phyloP scores from a whole-genome alignment of 1,139 yeast genomes.

The Candida albicans region DNA sequence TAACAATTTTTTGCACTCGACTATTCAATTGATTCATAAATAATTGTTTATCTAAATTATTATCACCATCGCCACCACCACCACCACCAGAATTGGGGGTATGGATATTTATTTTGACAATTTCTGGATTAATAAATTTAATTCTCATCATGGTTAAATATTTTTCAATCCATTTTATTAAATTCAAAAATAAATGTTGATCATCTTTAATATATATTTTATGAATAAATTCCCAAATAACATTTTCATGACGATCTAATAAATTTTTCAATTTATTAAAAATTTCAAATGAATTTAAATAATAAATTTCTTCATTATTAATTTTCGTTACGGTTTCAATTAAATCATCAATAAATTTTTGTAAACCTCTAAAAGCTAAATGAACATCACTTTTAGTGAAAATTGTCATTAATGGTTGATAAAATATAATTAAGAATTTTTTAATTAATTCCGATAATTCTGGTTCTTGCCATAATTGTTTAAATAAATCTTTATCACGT shows the following conservation, averaged over 20 bases:
- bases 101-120: constrained; percentile 42
- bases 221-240: constrained; percentile 73
- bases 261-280: constrained; percentile 67
- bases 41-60: constrained; percentile 21
- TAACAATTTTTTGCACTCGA: constrained; percentile 27
- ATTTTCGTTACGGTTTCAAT: constrained; percentile 48
- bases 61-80: constrained; percentile 10
- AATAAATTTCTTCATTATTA: constrained; percentile 50
- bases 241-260: constrained; percentile 67
- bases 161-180: constrained; percentile 66
- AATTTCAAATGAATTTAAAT: constrained; percentile 45
- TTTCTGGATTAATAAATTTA: constrained; percentile 55
- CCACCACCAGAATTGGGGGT: not conserved
- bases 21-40: constrained; percentile 33
- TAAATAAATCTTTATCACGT: constrained; percentile 72
- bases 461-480: constrained; percentile 82
- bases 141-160: constrained; percentile 59
- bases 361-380: constrained; percentile 70
- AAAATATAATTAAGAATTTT: constrained; percentile 72
- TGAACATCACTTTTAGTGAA: constrained; percentile 78
- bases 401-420: constrained; percentile 77
- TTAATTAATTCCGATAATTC: constrained; percentile 70
- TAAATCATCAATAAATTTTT: constrained; percentile 71
- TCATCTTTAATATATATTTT: constrained; percentile 74
- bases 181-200: constrained; percentile 65